phyloP scores from a whole-genome alignment of 2,329 filamentous ascomycete genomes.

The Colletotrichum ledebouriae region DNA sequence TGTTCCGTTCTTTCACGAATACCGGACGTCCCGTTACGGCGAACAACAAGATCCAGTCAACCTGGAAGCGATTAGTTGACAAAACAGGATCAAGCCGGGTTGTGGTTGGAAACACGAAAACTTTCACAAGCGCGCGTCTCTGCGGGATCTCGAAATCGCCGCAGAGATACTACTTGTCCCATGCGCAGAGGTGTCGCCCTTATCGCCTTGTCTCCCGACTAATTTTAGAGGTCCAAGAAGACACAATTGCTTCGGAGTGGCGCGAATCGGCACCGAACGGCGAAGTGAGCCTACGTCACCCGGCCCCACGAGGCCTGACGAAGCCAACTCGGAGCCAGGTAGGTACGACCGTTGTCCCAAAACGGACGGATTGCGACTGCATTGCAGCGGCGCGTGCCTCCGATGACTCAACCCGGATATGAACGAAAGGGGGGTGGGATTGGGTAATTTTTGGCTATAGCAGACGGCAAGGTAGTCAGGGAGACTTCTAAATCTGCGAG shows the following conservation, averaged over 20 bases:
- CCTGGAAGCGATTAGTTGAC: no score
- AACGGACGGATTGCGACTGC: not conserved
- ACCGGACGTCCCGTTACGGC: no score
- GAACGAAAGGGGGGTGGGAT: not conserved
- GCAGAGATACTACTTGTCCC: no score
- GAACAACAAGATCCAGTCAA: no score
- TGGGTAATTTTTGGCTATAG: not conserved
- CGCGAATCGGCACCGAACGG: slow-evolving; percentile 25
- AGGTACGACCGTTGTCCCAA: not conserved
- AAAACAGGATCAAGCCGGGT: no score
- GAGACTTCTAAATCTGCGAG: no score
- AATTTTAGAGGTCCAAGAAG: no score
- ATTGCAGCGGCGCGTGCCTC: slow-evolving; percentile 2
- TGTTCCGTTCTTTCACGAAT: no score
- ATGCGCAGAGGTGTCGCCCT: no score
- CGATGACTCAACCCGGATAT: slow-evolving; percentile 18
- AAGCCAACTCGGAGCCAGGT: not conserved
- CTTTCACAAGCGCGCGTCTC: no score
- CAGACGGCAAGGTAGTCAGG: not conserved
- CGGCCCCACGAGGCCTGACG: slow-evolving; percentile 21
- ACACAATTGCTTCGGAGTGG: not conserved
- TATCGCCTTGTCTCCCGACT: not conserved
- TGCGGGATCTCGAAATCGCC: no score
- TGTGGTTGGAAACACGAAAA: no score
- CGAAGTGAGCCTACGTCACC: slow-evolving; percentile 19